Conservation (phyloP, 1,284 basidiomycete genomes). For the Wolfiporia cocos region DNA sequence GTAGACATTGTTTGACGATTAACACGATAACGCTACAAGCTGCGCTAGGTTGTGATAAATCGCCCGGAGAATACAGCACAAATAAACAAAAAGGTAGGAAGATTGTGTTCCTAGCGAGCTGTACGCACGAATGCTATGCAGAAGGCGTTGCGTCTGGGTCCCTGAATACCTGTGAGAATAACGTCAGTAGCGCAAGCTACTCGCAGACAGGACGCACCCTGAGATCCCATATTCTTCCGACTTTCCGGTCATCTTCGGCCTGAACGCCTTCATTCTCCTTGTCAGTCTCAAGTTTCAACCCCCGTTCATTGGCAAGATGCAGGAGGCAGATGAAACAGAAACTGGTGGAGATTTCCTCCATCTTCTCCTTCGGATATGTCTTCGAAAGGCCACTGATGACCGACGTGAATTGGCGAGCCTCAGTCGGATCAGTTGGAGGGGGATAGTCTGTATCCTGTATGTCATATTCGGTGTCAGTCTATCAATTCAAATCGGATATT, state of each 20-base stretch:
- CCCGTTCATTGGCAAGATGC: slow-evolving; percentile 94
- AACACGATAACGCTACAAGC: too few relatives aligned
- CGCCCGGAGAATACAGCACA: too few relatives aligned
- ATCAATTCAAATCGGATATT: too few relatives aligned
- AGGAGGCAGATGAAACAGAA: slow-evolving; percentile 99
- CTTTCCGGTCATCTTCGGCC: slow-evolving; percentile 34
- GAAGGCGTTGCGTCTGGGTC: slow-evolving; percentile 48
- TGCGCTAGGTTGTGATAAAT: too few relatives aligned
- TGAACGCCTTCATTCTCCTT: slow-evolving; percentile 23
- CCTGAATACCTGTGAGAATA: slow-evolving; percentile 47
- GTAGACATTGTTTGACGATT: too few relatives aligned
- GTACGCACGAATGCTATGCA: too few relatives aligned
- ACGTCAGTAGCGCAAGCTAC: too few relatives aligned
- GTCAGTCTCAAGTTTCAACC: slow-evolving; percentile 69
- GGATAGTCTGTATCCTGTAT: slow-evolving; percentile 47
- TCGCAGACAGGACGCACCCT: slow-evolving; percentile 42
- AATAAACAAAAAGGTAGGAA: too few relatives aligned
- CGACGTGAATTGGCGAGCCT: slow-evolving; percentile 74
- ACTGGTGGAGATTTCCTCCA: slow-evolving; percentile 97
- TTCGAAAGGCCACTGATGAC: slow-evolving; percentile 81
- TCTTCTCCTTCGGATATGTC: slow-evolving; percentile 88
- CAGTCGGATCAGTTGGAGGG: slow-evolving; percentile 48
- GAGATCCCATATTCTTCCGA: slow-evolving; percentile 73
- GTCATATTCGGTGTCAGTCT: too few relatives aligned
- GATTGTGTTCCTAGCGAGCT: too few relatives aligned